These are phyloP conservation scores for Colletotrichum sp. DNA, from an alignment of 2,329 filamentous ascomycete genomes.

Conservation along the genomic window DNA sequence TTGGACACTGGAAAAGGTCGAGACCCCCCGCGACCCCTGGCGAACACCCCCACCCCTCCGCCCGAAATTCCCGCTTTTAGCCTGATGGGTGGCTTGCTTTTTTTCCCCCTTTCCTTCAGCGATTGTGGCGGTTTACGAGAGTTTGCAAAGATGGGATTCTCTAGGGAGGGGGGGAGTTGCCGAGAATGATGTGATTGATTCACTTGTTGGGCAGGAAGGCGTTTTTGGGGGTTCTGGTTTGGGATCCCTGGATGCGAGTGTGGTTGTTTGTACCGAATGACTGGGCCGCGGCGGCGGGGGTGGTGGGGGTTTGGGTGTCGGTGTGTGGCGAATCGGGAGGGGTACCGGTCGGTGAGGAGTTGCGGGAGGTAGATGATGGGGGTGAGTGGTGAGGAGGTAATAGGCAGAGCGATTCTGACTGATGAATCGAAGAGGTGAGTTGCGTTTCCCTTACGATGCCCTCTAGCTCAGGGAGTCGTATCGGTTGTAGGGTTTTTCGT, in stretches of 20 bases:
- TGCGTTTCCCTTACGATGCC: neutral
- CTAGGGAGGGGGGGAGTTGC: neutral
- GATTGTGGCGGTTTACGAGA: neutral
- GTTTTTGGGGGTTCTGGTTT: neutral
- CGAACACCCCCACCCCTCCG: neutral
- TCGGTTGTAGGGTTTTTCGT: rapidly evolving
- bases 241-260: neutral
- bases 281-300: neutral
- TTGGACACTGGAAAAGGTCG: neutral
- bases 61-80: constrained; percentile 8
- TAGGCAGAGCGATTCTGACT: neutral
- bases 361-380: neutral
- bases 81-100: neutral
- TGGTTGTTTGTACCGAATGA: neutral
- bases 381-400: neutral
- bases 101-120: neutral
- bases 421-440: rapidly evolving
- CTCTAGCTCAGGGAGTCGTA: neutral
- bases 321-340: neutral
- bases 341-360: neutral
- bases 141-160: neutral
- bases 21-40: neutral
- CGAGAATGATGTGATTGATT: neutral
- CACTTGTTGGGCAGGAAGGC: neutral
- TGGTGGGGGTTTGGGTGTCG: neutral